Evolutionary conservation across 495 filamentous ascomycete genomes (phyloP).

Genomic region (Podospora conica): DNA sequence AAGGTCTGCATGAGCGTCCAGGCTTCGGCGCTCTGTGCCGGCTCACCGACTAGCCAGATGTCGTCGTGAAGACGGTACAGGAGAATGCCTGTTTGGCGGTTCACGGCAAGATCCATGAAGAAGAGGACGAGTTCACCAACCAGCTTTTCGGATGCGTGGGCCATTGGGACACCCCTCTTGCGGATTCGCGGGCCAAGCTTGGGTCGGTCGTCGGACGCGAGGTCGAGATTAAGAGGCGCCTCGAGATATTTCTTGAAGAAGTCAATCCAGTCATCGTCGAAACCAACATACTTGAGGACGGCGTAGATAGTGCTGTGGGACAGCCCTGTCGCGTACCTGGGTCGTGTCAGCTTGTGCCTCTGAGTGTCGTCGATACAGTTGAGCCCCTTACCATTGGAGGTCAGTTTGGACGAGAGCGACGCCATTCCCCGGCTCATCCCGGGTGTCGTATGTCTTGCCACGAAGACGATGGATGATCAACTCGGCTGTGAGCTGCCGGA

Average conservation of each 20-base stretch:
- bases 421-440: slow-evolving; percentile 32
- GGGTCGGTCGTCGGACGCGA: slow-evolving; percentile 41
- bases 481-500: slow-evolving; percentile 55
- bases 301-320: slow-evolving; percentile 54
- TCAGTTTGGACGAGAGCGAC: slow-evolving; percentile 60
- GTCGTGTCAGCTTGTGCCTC: background rate
- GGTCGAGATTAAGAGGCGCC: slow-evolving; percentile 52
- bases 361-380: background rate
- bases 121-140: slow-evolving; percentile 60
- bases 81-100: slow-evolving; percentile 49
- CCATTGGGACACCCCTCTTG: slow-evolving; percentile 55
- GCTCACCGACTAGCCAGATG: slow-evolving; percentile 62
- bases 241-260: slow-evolving; percentile 60
- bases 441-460: slow-evolving; percentile 19
- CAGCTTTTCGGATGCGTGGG: slow-evolving; percentile 54
- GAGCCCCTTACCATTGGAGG: slow-evolving; percentile 48
- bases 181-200: slow-evolving; percentile 35
- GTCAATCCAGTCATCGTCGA: slow-evolving; percentile 50
- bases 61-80: slow-evolving; percentile 65
- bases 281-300: slow-evolving; percentile 55
- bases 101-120: slow-evolving; percentile 61
- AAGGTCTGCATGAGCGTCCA: slow-evolving; percentile 56
- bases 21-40: slow-evolving; percentile 47
- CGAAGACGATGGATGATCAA: slow-evolving; percentile 47
- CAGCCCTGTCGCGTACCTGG: slow-evolving; percentile 46